Evolutionary conservation across 2,329 filamentous ascomycete genomes (phyloP).

Genomic region (Chaetomiaceae sp.): DNA sequence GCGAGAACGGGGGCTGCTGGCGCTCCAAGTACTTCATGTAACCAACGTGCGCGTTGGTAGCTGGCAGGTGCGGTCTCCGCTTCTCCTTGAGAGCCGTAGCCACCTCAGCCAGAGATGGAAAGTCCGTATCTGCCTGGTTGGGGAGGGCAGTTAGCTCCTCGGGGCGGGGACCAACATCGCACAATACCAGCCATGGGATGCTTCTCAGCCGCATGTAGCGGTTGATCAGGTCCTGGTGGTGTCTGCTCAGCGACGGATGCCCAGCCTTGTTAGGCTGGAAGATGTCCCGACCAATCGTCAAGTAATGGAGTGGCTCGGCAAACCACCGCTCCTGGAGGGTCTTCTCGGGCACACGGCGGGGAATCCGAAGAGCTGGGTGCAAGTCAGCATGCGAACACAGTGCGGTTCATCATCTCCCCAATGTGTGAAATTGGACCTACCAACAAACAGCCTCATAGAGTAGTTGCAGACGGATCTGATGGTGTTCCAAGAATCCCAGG

Average conservation of each 20-base stretch:
- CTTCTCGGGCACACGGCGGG: constrained; percentile 53
- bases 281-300: constrained; percentile 48
- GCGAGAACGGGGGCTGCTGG: constrained; percentile 62
- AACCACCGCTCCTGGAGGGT: constrained; percentile 64
- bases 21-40: constrained; percentile 83
- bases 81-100: constrained; percentile 38
- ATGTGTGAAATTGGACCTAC: constrained; percentile 49
- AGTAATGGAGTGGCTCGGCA: constrained; percentile 60
- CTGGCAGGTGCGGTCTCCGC: constrained; percentile 35
- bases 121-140: constrained; percentile 40
- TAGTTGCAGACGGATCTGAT: constrained; percentile 85
- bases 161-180: constrained; percentile 50
- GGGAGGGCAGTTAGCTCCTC: constrained; percentile 32
- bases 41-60: constrained; percentile 52
- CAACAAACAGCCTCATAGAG: constrained; percentile 71
- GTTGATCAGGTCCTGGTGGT: constrained; percentile 58
- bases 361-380: constrained; percentile 49
- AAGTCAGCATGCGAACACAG: not conserved
- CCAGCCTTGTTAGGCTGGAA: constrained; percentile 59
- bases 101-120: constrained; percentile 68
- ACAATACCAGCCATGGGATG: constrained; percentile 59
- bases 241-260: constrained; percentile 55
- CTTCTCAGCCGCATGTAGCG: constrained; percentile 61
- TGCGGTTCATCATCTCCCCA: not conserved
- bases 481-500: constrained; percentile 92